phyloP scores from a whole-genome alignment of 148 eudicot genomes.

The Rhododendron ovatum region DNA sequence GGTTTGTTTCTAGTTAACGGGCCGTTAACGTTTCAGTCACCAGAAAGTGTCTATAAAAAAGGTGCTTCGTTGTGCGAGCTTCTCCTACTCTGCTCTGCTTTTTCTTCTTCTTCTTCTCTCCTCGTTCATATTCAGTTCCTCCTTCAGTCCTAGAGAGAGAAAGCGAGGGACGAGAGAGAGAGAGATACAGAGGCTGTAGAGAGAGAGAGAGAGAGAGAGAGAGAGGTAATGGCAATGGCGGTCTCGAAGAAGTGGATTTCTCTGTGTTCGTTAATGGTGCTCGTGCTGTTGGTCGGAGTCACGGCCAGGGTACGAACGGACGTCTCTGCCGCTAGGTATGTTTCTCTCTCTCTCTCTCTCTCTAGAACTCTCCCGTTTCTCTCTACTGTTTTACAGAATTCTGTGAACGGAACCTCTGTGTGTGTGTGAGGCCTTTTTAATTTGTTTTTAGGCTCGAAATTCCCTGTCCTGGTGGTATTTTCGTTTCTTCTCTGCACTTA shows the following conservation, averaged over 20 bases:
- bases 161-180: conserved; percentile 1
- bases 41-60: conserved; percentile 11
- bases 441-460: not conserved
- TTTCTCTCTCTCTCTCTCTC: not conserved
- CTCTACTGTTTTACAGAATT: not conserved
- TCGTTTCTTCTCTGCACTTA: not conserved
- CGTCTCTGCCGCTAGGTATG: not conserved
- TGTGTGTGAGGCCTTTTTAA: too few relatives aligned
- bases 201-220: conserved; percentile 14
- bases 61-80: not conserved
- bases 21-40: conserved; percentile 11
- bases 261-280: conserved; percentile 16
- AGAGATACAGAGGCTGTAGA: not conserved
- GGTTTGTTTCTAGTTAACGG: conserved; percentile 6
- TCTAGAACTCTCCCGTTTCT: not conserved
- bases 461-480: not conserved
- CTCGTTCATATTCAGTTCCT: not conserved
- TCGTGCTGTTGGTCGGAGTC: conserved; percentile 14
- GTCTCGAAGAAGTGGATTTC: conserved; percentile 19
- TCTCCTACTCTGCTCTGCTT: conserved; percentile 3
- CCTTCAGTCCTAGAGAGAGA: conserved; percentile 4
- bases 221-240: conserved; percentile 11
- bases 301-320: not conserved
- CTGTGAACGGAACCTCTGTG: not conserved
- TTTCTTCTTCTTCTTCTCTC: not conserved